Base-by-base conservation (phyloP, 2,329 filamentous ascomycete genomes). In the Aureobasidium subglaciale region DNA sequence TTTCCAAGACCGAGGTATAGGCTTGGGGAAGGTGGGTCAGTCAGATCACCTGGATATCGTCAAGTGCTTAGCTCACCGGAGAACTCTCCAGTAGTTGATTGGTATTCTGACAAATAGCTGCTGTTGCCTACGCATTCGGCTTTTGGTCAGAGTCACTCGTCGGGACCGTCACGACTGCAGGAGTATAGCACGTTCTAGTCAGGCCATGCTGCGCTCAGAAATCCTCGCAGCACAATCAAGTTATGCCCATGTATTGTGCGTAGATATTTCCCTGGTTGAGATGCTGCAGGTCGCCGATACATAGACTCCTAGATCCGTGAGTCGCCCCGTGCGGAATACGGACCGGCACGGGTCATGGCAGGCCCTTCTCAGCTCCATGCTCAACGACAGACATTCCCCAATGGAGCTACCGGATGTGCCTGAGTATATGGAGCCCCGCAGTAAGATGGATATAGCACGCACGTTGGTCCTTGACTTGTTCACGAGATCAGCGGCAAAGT, bases 401-500 rank as follows among this genome's bases (percentile, higher is more conserved):
- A 52, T 27, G 18, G 25, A 41, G 34, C 35, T 18, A 27, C n/a
- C 48, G 35, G 35, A 41, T 24, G 37, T 53, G 48, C 48, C 48
- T 53, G 48, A 22, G 22, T 37, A 25, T 32, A 41, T 38, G 48
- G 37, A 54, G 18, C 38, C 37, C 50, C 50, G 29, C 50, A 43
- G 37, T 43, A 18, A 54, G 50, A 43, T 54, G 48, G 13, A 32
- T 52, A 41, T 52, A 52, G 48, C 48, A 52, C 48, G 50, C 50
- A 54, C 50, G 50, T 43, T 42, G 27, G 18, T 3, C 37, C 29
- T 42, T 29, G 38, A 42, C 11, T n/a, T 54, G 50, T 38, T 54
- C 50, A 54, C 50, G 50, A 54, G 50, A 54, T 54, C 38, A 43
- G 50, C 50, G 50, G 48, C 29, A 38, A 35, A 54, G n/a, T 43